Conservation (phyloP, 352 stramenopile genomes). For the Phytophthora cactorum region DNA sequence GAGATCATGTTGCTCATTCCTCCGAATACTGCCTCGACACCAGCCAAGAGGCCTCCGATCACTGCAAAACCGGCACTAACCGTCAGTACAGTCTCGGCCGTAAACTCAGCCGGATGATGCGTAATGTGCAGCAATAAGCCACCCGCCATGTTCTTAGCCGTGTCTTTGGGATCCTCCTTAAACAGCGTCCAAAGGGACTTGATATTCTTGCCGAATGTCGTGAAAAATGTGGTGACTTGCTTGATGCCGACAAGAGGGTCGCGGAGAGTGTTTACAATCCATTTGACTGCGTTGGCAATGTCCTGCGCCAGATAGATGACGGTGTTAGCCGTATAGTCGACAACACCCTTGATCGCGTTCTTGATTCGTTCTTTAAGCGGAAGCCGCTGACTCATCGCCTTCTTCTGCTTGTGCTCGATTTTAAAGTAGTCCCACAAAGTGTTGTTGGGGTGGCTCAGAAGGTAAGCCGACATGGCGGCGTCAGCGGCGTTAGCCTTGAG, state of each 20-base stretch:
- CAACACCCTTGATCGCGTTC: slow-evolving; percentile 14
- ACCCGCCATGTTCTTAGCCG: slow-evolving; percentile 25
- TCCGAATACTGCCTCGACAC: slow-evolving; percentile 24
- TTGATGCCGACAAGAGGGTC: slow-evolving; percentile 24
- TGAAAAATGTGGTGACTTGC: slow-evolving; percentile 24
- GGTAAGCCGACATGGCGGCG: slow-evolving; percentile 27
- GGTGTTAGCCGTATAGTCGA: slow-evolving; percentile 23
- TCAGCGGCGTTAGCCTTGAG: slow-evolving; percentile 27
- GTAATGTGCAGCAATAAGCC: slow-evolving; percentile 31
- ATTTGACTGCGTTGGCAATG: slow-evolving; percentile 16
- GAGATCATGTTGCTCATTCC: slow-evolving; percentile 31
- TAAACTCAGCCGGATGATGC: slow-evolving; percentile 33
- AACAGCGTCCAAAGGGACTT: slow-evolving; percentile 26
- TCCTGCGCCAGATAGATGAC: slow-evolving; percentile 16
- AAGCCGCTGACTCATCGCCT: slow-evolving; percentile 14
- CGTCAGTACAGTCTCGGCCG: slow-evolving; percentile 25
- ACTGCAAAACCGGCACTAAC: slow-evolving; percentile 25
- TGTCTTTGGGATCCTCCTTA: slow-evolving; percentile 28
- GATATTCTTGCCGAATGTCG: slow-evolving; percentile 18
- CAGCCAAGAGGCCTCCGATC: slow-evolving; percentile 24
- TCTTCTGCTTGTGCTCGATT: slow-evolving; percentile 28
- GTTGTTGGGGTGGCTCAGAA: slow-evolving; percentile 32
- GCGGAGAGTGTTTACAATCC: slow-evolving; percentile 25
- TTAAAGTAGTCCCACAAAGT: slow-evolving; percentile 36
- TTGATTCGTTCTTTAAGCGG: slow-evolving; percentile 18